Conservation (phyloP, 345 rosid species). For the Aegle marmelos region DNA sequence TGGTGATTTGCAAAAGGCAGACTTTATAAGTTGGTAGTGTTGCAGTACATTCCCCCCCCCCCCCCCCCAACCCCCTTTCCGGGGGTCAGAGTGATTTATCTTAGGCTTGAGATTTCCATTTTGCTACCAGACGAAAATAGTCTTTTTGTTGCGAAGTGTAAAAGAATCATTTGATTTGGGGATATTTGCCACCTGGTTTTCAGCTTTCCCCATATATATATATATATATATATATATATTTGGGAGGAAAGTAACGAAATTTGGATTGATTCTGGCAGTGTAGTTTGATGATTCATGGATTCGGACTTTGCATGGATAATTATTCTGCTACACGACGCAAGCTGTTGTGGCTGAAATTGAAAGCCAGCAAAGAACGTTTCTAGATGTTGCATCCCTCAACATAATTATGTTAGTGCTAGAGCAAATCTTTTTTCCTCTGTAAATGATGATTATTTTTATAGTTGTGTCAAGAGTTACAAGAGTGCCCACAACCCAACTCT, state of each 20-base stretch:
- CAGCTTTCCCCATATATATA: background rate
- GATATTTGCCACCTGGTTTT: background rate
- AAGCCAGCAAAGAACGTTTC: background rate
- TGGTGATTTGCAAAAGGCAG: slow-evolving; percentile 33
- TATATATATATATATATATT: background rate
- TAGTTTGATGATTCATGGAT: background rate
- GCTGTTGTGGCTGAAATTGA: background rate
- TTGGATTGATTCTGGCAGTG: background rate
- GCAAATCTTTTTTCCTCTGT: no score
- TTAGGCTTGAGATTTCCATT: background rate
- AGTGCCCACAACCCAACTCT: no score
- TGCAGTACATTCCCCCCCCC: background rate
- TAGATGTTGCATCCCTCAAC: no score
- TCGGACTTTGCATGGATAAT: background rate
- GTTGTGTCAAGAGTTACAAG: no score
- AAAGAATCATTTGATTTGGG: background rate
- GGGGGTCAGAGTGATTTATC: background rate
- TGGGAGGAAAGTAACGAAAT: background rate
- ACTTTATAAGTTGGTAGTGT: background rate
- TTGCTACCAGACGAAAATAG: background rate
- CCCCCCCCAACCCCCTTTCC: no score
- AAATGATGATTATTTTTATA: no score
- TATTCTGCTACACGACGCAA: background rate
- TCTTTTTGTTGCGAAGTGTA: background rate
- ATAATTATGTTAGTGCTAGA: no score